Conservation (phyloP, 768 basidiomycete species). For the Pleurotus djamor region DNA sequence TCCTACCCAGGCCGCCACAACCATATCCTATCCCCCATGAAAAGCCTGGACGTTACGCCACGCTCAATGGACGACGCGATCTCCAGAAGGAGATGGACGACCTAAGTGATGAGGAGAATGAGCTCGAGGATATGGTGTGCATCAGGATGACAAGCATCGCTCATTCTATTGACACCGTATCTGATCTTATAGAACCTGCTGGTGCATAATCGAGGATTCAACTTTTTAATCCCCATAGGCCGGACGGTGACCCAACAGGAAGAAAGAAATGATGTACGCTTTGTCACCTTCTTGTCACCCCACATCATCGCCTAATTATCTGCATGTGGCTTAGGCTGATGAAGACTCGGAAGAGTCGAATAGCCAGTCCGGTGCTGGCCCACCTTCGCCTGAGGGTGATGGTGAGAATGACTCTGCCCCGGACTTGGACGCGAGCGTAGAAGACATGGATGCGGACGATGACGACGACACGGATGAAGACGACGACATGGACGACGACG, state of each 20-base stretch:
- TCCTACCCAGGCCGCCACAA: conserved; percentile 65
- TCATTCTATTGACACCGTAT: neutral
- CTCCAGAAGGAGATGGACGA: conserved; percentile 78
- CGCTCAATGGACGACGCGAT: conserved; percentile 64
- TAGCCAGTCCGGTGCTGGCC: conserved; percentile 32
- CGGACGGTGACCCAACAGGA: conserved; percentile 72
- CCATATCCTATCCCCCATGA: conserved; percentile 63
- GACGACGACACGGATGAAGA: conserved; percentile 38
- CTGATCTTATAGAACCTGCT: conserved; percentile 41
- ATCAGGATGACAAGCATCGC: neutral
- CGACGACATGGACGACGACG: conserved; percentile 49
- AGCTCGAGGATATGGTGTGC: conserved; percentile 74
- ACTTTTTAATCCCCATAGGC: conserved; percentile 72
- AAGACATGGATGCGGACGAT: conserved; percentile 49
- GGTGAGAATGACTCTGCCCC: conserved; percentile 47
- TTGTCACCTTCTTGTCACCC: neutral
- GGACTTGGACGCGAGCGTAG: conserved; percentile 66
- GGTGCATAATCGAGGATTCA: conserved; percentile 65
- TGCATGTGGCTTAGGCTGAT: conserved; percentile 31
- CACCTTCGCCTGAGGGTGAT: conserved; percentile 44
- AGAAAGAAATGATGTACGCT: conserved; percentile 78
- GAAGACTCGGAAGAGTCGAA: conserved; percentile 51
- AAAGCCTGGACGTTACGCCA: conserved; percentile 42
- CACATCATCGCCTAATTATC: neutral
- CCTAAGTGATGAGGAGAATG: conserved; percentile 80